Evolutionary conservation across 2,329 filamentous ascomycete genomes (phyloP).

Genomic region (Pseudogymnoascus sp.): DNA sequence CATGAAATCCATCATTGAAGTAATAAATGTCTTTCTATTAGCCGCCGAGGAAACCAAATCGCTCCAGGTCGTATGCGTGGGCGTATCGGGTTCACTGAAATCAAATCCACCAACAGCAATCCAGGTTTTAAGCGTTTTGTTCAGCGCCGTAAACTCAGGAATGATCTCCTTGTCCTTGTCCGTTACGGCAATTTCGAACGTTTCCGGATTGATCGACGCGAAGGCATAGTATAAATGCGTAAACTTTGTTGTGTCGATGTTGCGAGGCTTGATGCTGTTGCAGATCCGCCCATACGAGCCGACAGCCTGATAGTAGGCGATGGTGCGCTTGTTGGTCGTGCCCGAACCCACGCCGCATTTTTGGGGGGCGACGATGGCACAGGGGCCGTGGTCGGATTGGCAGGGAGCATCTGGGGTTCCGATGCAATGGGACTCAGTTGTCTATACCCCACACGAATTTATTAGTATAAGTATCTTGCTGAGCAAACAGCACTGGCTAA

Average conservation of each 20-base stretch:
- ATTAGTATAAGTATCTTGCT: not conserved
- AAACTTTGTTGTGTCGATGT: constrained; percentile 29
- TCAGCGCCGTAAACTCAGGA: constrained; percentile 26
- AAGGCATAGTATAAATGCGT: constrained; percentile 34
- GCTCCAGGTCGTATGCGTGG: constrained; percentile 30
- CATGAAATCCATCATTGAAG: constrained; percentile 32
- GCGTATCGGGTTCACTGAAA: constrained; percentile 26
- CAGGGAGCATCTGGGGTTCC: not conserved
- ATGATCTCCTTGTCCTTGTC: constrained; percentile 21
- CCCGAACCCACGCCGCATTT: constrained; percentile 19
- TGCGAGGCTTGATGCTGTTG: constrained; percentile 26
- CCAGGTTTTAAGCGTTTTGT: constrained; percentile 25
- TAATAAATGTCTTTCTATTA: constrained; percentile 35
- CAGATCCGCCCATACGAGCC: constrained; percentile 30
- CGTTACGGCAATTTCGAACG: constrained; percentile 26
- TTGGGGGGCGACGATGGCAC: not conserved
- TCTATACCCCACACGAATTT: not conserved
- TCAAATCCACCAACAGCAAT: constrained; percentile 18
- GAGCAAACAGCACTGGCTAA: not conserved
- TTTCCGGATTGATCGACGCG: constrained; percentile 26
- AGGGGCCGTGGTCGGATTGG: not conserved
- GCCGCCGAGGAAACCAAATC: constrained; percentile 25
- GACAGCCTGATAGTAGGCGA: constrained; percentile 23
- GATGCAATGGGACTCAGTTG: not conserved
- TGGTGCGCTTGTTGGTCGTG: constrained; percentile 19